Conservation (phyloP, 495 filamentous ascomycete genomes). For the Hypoxylon cercidicola region DNA sequence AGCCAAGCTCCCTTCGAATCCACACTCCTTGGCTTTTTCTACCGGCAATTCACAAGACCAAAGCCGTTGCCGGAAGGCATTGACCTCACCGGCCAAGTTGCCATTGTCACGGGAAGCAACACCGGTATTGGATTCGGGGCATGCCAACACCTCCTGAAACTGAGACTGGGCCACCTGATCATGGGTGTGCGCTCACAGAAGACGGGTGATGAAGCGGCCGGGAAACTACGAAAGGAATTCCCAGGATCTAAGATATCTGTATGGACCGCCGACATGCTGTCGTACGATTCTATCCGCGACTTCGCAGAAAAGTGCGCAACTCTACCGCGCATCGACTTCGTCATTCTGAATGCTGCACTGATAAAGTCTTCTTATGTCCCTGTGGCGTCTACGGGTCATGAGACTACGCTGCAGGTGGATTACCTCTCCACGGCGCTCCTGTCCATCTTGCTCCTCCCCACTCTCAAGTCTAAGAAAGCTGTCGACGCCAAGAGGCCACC, state of each 20-base stretch:
- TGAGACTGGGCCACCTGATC: constrained; percentile 57
- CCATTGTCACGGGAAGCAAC: constrained; percentile 66
- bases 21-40: no score
- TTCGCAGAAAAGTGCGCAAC: constrained; percentile 52
- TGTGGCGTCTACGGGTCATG: constrained; percentile 52
- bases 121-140: constrained; percentile 65
- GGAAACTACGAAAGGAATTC: constrained; percentile 46
- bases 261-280: constrained; percentile 59
- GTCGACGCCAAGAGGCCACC: constrained; percentile 26
- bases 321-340: constrained; percentile 52
- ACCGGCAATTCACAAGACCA: no score
- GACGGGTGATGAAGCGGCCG: constrained; percentile 55
- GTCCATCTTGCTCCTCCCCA: constrained; percentile 53
- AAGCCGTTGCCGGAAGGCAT: constrained; percentile 5
- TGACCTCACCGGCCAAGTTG: constrained; percentile 53
- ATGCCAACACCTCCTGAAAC: constrained; percentile 55
- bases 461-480: constrained; percentile 45
- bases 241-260: constrained; percentile 54
- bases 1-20: no score
- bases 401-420: constrained; percentile 49
- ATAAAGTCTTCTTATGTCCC: constrained; percentile 35
- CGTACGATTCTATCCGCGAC: constrained; percentile 48
- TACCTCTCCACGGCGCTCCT: constrained; percentile 55
- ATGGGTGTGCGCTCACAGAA: constrained; percentile 60
- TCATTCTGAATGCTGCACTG: constrained; percentile 61